These are phyloP conservation scores for Panus rudis DNA, from an alignment of 768 basidiomycete species.

Conservation along the genomic window DNA sequence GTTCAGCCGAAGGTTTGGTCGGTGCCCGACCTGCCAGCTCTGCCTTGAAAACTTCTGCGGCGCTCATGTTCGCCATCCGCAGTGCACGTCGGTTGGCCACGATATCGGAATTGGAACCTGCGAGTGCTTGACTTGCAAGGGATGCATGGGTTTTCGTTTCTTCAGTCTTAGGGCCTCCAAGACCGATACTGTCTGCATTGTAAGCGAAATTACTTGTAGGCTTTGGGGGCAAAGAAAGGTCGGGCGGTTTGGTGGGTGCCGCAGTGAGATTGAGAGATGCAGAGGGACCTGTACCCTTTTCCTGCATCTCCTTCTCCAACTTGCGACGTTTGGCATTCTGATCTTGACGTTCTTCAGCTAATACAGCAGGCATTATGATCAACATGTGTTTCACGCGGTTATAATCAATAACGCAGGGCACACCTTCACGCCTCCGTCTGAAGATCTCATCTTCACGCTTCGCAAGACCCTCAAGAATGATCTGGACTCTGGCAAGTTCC, in stretches of 20 bases:
- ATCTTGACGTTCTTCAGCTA: conserved; percentile 93
- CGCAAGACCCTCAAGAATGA: conserved; percentile 95
- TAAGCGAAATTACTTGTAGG: conserved; percentile 65
- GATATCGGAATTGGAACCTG: conserved; percentile 83
- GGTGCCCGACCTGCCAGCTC: conserved; percentile 60
- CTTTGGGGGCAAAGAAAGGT: conserved; percentile 51
- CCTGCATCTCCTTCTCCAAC: conserved; percentile 38
- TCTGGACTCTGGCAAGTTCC: conserved; percentile 78
- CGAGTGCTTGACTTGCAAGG: conserved; percentile 64
- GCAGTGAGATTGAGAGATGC: conserved; percentile 41
- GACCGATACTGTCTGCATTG: conserved; percentile 70
- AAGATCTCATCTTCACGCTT: conserved; percentile 95
- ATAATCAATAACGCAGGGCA: conserved; percentile 7
- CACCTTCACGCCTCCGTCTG: conserved; percentile 83
- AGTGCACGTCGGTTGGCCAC: conserved; percentile 87
- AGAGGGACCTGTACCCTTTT: conserved; percentile 34
- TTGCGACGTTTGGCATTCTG: conserved; percentile 85
- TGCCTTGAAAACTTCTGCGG: conserved; percentile 89
- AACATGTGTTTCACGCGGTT: background rate
- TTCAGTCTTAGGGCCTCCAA: conserved; percentile 55
- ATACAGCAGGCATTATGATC: conserved; percentile 3
- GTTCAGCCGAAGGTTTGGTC: conserved; percentile 29
- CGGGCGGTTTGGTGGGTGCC: conserved; percentile 33
- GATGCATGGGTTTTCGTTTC: conserved; percentile 53
- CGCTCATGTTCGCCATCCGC: conserved; percentile 94